Base-by-base conservation (phyloP, 108 stramenopile genomes). In the Schizochytrium sp. region DNA sequence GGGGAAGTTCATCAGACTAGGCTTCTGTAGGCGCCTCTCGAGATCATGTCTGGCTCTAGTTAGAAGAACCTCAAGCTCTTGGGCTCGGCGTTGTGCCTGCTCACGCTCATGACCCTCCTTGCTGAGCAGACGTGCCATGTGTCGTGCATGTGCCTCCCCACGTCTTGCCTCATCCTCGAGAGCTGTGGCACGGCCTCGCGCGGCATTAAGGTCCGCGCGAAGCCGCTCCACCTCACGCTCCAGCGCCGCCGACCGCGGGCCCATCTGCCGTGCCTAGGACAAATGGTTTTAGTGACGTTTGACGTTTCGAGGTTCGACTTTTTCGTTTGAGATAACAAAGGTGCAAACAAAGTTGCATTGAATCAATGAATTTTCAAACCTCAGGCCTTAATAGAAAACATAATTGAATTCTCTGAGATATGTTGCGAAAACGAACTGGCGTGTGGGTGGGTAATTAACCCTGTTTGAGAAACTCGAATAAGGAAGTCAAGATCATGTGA, bases 221-320 rank as follows among this genome's bases (percentile, higher is more conserved):
- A 69, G 44, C 0, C 28, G 40, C 42, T 7, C 64, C 64, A 69
- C 64, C 19, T 38, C 44, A 38, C 44, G 42, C 12, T 69, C 28
- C 19, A 69, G 64, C 64, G 64, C 64, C 12, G 64, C 64, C 19
- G 64, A 7, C 5, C 64, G 64, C 64, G 64, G 64, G 64, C 64
- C 64, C 64, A 69, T 69, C 64, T 38, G 10, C 42, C 19, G 0
- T 69, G 64, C 10, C 64, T 38, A 17, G 57, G 57, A 58, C 57
- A 10, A 58, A 58, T 58, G 57, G 28, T 28, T 28, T 28, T 28
- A 28, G 28, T 28, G 28, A 28, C 28, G 28, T 28, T 28, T 28
- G 28, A 28, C 28, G 28, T 28, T 28, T 28, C 28, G 28, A 28
- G 28, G 28, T 28, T 28, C 28, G 28, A 28, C 28, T 28, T 28